Evolutionary conservation across 768 basidiomycete species (phyloP).

Genomic region (Kwoniella heveanensis): DNA sequence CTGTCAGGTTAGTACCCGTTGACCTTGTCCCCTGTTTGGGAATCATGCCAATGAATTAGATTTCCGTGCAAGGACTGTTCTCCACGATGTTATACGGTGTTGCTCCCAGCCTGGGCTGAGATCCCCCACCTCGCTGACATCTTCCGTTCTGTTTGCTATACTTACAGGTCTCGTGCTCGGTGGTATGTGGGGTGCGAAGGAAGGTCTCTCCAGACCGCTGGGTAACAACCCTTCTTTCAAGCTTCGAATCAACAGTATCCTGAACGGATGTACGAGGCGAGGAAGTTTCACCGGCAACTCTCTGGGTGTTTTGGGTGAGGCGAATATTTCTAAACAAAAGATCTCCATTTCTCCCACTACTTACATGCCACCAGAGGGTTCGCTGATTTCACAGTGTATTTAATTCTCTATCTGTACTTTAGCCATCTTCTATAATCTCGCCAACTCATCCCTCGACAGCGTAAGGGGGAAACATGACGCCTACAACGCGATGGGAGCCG

Average conservation of each 20-base stretch:
- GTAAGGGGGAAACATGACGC: constrained; percentile 89
- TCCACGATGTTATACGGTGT: neutral
- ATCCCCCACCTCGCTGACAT: constrained; percentile 3
- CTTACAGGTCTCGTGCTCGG: constrained; percentile 90
- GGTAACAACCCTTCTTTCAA: constrained; percentile 56
- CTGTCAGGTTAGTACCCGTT: constrained; percentile 91
- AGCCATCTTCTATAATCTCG: constrained; percentile 94
- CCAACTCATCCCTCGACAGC: constrained; percentile 91
- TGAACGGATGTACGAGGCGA: constrained; percentile 94
- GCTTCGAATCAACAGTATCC: constrained; percentile 91
- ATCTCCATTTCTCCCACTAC: no score
- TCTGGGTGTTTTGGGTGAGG: constrained; percentile 92
- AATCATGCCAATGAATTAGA: no score
- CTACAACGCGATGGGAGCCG: constrained; percentile 87
- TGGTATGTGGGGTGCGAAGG: constrained; percentile 92
- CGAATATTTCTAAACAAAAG: neutral
- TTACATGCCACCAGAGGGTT: no score
- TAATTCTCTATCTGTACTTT: constrained; percentile 7
- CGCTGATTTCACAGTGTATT: no score
- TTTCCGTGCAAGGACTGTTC: no score
- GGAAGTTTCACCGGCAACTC: constrained; percentile 98
- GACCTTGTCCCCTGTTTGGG: no score
- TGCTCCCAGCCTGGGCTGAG: neutral
- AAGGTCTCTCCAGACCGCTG: constrained; percentile 78
- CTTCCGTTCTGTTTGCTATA: neutral